phyloP scores from a whole-genome alignment of 2,329 filamentous ascomycete species.

The Talaromyces amestolkiae region DNA sequence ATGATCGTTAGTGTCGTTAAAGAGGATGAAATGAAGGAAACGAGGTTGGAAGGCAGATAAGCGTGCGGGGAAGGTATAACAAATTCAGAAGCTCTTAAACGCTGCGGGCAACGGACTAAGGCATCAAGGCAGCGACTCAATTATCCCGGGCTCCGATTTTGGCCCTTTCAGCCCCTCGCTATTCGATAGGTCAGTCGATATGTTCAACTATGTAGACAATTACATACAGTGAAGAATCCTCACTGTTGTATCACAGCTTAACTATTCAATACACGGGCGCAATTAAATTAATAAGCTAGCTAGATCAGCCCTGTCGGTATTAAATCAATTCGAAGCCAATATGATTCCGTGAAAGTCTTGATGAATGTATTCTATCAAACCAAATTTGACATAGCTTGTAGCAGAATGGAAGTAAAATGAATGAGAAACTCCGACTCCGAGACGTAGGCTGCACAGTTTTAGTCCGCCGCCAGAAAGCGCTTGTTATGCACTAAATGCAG shows the following conservation, averaged over 20 bases:
- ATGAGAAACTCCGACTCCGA: background rate
- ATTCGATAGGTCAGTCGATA: background rate
- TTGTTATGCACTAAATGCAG: background rate
- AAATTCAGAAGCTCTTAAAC: background rate
- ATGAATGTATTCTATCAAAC: no score
- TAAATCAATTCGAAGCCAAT: no score
- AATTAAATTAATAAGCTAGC: background rate
- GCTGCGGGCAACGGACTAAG: background rate
- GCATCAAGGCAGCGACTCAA: background rate
- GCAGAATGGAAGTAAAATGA: no score
- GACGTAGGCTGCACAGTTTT: background rate
- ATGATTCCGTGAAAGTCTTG: no score
- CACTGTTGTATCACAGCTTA: background rate
- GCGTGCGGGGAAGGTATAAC: background rate
- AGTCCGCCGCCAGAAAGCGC: background rate
- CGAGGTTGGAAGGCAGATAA: background rate
- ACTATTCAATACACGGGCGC: background rate
- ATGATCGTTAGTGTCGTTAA: no score
- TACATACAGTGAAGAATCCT: no score
- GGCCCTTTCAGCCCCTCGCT: background rate
- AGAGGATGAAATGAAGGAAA: no score
- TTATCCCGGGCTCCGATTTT: background rate
- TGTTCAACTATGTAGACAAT: no score
- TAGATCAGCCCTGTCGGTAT: background rate
- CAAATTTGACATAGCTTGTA: no score